phyloP scores from a whole-genome alignment of 2,329 filamentous ascomycete species.

The Ophiostoma quercus region DNA sequence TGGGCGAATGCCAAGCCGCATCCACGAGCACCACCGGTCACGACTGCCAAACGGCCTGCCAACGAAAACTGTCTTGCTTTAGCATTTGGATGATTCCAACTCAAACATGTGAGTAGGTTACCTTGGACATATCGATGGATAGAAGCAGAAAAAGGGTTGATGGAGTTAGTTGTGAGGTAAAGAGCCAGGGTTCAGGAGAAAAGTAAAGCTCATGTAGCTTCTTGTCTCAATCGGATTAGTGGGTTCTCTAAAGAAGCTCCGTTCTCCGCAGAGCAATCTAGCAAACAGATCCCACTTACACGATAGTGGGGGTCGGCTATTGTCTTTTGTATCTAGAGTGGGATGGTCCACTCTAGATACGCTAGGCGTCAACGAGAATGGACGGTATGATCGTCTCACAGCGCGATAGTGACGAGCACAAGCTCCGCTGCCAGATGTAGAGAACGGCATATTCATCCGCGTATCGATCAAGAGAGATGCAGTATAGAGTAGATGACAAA shows the following conservation, averaged over 20 bases:
- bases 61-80: constrained; percentile 23
- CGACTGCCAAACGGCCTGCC: constrained; percentile 52
- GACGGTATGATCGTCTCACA: background rate
- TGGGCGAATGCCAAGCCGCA: constrained; percentile 70
- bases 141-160: background rate
- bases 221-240: background rate
- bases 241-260: background rate
- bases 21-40: constrained; percentile 67
- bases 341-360: background rate
- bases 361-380: background rate
- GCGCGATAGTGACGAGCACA: background rate
- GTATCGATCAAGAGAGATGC: background rate
- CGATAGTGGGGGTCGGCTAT: background rate
- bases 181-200: background rate
- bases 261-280: background rate
- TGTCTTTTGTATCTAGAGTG: background rate
- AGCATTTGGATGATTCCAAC: background rate
- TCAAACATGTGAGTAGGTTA: background rate
- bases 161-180: background rate
- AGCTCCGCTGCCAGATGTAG: background rate
- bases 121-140: background rate
- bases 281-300: constrained; percentile 10
- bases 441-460: background rate
- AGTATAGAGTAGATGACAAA: background rate
- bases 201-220: background rate